Percentiles rank a stretch among this genome's conserved stretches.
Conservation (phyloP, 768 basidiomycete species). For the Hortiboletus flavorubellus region DNA sequence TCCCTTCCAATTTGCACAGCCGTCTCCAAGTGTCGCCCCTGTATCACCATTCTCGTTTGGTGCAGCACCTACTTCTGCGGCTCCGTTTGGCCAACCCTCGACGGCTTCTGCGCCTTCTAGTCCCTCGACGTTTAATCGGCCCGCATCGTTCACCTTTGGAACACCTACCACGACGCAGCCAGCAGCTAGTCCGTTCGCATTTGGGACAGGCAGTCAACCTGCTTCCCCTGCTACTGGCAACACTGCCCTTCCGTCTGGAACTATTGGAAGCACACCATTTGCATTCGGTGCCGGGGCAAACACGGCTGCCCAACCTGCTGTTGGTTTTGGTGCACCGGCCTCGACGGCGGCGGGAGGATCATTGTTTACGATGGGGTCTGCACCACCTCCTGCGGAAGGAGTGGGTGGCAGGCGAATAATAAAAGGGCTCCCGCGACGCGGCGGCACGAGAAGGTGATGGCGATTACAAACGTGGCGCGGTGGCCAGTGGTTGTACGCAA, state of each 20-base stretch:
- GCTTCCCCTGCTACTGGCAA: constrained; percentile 50
- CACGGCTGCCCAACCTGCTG: constrained; percentile 36
- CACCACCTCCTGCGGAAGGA: constrained; percentile 40
- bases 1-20: constrained; percentile 48
- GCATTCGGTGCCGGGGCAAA: constrained; percentile 37
- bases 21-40: constrained; percentile 36
- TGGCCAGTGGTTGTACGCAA: constrained; percentile 12
- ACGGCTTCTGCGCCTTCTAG: constrained; percentile 51
- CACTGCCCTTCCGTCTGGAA: constrained; percentile 29
- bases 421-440: constrained; percentile 53
- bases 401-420: constrained; percentile 44
- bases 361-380: constrained; percentile 61
- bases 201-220: constrained; percentile 53
- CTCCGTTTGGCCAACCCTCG: constrained; percentile 43
- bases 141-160: constrained; percentile 46
- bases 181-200: constrained; percentile 40
- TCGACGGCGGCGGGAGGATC: constrained; percentile 28
- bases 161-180: constrained; percentile 36
- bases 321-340: constrained; percentile 38
- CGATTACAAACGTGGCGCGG: constrained; percentile 8
- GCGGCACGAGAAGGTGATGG: constrained; percentile 25
- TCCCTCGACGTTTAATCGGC: constrained; percentile 54
- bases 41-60: constrained; percentile 47
- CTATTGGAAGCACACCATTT: constrained; percentile 29
- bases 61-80: constrained; percentile 31